phyloP scores from a whole-genome alignment of 305 asterid genomes.

The Fraxinus greggii region DNA sequence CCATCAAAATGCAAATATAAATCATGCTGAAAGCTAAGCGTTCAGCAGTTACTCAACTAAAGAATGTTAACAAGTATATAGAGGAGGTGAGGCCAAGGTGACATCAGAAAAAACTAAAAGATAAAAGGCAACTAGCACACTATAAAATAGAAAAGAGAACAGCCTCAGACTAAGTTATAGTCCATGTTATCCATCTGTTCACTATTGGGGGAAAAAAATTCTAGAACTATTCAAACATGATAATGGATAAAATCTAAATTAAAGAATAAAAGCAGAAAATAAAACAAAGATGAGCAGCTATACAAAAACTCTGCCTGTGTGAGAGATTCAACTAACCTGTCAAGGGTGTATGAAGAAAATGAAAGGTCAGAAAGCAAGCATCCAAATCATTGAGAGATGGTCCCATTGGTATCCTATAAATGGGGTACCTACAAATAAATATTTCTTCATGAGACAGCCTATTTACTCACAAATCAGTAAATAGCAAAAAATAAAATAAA shows the following conservation, averaged over 20 bases:
- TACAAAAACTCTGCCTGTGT: not conserved
- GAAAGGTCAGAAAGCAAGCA: constrained; percentile 54
- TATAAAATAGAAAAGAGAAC: not conserved
- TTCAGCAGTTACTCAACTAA: not conserved
- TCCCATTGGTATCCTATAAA: constrained; percentile 52
- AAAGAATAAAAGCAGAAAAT: not conserved
- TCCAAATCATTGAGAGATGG: constrained; percentile 46
- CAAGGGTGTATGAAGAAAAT: constrained; percentile 42
- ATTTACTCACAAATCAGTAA: not conserved
- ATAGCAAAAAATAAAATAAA: not conserved
- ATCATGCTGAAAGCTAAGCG: not conserved
- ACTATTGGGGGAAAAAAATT: not conserved
- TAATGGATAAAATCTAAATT: not conserved
- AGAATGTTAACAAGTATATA: not conserved
- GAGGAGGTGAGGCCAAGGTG: not conserved
- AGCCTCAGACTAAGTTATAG: not conserved
- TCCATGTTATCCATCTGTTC: not conserved
- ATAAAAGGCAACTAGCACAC: not conserved
- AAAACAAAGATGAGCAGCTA: not conserved
- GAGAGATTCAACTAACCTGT: constrained; percentile 26
- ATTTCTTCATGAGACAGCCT: not conserved
- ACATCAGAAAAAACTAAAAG: not conserved
- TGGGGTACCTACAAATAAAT: constrained; percentile 44
- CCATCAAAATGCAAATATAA: not conserved
- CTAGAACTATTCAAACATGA: not conserved